These are phyloP conservation scores for Curvularia sp. DNA, from an alignment of 2,329 filamentous ascomycete genomes.

Conservation along the genomic window DNA sequence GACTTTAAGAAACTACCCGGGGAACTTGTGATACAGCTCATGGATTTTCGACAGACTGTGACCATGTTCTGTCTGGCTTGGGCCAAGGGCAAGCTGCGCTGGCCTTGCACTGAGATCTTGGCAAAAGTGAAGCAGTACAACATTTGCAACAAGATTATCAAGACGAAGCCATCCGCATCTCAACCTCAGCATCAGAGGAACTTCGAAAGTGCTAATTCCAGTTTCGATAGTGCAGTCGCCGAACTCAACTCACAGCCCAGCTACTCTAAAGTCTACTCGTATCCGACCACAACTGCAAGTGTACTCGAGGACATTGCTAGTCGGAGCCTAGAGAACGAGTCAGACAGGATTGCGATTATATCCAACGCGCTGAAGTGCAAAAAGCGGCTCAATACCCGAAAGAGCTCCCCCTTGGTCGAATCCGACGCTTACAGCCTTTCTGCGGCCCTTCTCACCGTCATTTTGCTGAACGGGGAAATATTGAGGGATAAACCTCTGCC, in stretches of 20 bases:
- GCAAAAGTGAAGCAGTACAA: constrained; percentile 32
- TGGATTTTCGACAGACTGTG: constrained; percentile 20
- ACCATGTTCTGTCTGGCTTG: constrained; percentile 28
- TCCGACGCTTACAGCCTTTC: constrained; percentile 23
- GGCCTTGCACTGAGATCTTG: constrained; percentile 21
- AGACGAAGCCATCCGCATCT: not conserved
- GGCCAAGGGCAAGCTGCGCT: not conserved
- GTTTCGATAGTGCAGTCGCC: not conserved
- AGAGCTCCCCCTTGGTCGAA: constrained; percentile 3
- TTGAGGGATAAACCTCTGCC: not conserved
- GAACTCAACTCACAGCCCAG: not conserved
- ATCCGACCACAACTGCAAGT: constrained; percentile 21
- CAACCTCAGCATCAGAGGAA: not conserved
- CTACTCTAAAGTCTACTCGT: not conserved
- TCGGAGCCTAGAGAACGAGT: constrained; percentile 18
- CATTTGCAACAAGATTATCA: constrained; percentile 21
- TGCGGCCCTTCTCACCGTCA: constrained; percentile 20
- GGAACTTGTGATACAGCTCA: constrained; percentile 22
- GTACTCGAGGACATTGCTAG: constrained; percentile 26
- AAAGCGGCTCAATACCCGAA: constrained; percentile 17
- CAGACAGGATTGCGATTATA: constrained; percentile 27
- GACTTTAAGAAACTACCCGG: constrained; percentile 19
- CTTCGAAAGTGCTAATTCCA: not conserved
- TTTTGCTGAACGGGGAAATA: constrained; percentile 30
- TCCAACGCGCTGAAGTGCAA: constrained; percentile 26